These are phyloP conservation scores for Stephania yunnanensis DNA, from an alignment of 164 flowering plant genomes.

Conservation along the genomic window DNA sequence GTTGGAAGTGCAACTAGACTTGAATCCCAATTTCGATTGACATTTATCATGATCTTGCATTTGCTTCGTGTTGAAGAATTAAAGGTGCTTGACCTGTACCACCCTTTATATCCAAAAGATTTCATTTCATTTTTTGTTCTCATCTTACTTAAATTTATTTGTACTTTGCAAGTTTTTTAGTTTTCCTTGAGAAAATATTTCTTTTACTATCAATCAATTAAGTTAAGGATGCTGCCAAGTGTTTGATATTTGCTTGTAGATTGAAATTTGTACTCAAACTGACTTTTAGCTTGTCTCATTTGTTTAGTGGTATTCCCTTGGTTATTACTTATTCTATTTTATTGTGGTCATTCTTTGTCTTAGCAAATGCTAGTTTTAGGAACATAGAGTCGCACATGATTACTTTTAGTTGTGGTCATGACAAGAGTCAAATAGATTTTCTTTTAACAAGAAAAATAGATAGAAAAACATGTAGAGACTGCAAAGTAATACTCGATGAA, in stretches of 20 bases:
- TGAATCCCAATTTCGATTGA: slow-evolving; percentile 92
- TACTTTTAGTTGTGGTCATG: too few relatives aligned
- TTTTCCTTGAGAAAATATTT: not conserved
- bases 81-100: slow-evolving; percentile 43
- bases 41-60: slow-evolving; percentile 95
- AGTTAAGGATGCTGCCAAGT: too few relatives aligned
- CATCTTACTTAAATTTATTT: not conserved
- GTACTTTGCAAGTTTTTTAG: too few relatives aligned
- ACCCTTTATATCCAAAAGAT: not conserved
- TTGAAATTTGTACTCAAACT: too few relatives aligned
- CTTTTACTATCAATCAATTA: not conserved
- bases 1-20: slow-evolving; percentile 87
- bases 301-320: not conserved
- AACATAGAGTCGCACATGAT: too few relatives aligned
- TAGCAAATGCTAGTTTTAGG: too few relatives aligned
- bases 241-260: too few relatives aligned
- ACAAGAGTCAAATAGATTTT: too few relatives aligned
- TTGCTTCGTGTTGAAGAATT: slow-evolving; percentile 96
- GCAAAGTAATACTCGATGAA: too few relatives aligned
- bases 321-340: not conserved
- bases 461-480: too few relatives aligned
- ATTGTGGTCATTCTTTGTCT: not conserved
- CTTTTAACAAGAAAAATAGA: too few relatives aligned
- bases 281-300: not conserved
- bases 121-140: not conserved